A percentile compares a stretch with the other conserved stretches of the same genome.
These are phyloP conservation scores for Imleria badia DNA, from an alignment of 768 basidiomycete species.

Conservation along the genomic window DNA sequence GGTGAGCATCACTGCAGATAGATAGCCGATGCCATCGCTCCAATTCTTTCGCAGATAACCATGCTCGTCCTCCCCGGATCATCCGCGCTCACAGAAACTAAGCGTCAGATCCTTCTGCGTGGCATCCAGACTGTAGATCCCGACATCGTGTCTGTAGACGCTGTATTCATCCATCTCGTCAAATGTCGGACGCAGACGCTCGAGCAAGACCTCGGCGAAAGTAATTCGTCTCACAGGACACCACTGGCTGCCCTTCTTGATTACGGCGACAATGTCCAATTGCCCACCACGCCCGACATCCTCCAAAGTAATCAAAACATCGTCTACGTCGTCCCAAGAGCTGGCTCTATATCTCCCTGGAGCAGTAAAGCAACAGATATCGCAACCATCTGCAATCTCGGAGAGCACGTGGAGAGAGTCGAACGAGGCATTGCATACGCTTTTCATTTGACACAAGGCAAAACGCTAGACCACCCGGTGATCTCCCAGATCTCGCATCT, in stretches of 20 bases:
- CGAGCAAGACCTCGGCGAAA: conserved; percentile 47
- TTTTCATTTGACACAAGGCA: conserved; percentile 47
- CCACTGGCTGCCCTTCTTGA: conserved; percentile 70
- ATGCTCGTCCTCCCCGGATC: conserved; percentile 83
- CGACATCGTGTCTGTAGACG: conserved; percentile 68
- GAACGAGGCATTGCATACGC: conserved; percentile 81
- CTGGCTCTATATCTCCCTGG: conserved; percentile 97
- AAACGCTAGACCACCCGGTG: conserved; percentile 43
- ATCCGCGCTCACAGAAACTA: conserved; percentile 71
- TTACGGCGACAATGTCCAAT: conserved; percentile 78
- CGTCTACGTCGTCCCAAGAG: conserved; percentile 76
- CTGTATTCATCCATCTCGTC: conserved; percentile 85
- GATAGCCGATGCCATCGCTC: background rate
- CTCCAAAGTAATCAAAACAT: conserved; percentile 40
- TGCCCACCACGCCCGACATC: conserved; percentile 42
- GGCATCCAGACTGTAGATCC: conserved; percentile 53
- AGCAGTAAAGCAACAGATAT: conserved; percentile 99
- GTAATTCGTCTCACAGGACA: conserved; percentile 43
- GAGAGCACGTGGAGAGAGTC: conserved; percentile 67
- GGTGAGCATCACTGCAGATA: conserved; percentile 9
- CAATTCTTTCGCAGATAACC: conserved; percentile 7
- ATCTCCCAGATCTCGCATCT: conserved; percentile 61
- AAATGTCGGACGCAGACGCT: conserved; percentile 50
- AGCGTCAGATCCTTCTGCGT: conserved; percentile 64
- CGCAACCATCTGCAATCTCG: conserved; percentile 80